phyloP scores from a whole-genome alignment of 345 rosid species.

The Salix arbutifolia region DNA sequence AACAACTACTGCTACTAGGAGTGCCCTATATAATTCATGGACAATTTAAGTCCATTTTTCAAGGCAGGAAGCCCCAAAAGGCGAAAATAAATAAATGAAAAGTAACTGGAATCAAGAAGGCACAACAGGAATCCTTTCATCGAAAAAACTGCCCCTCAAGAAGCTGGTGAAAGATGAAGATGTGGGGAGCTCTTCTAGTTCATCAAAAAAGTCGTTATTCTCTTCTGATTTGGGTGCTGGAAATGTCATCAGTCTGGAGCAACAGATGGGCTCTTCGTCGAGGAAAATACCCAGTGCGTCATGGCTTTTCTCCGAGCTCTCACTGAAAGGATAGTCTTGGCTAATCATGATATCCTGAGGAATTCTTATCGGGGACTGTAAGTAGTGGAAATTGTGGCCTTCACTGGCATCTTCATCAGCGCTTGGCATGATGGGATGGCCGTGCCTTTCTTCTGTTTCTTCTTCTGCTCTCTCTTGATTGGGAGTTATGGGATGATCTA shows the following conservation, averaged over 20 bases:
- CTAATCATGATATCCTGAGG: slow-evolving; percentile 32
- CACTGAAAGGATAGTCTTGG: slow-evolving; percentile 36
- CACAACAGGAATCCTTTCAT: slow-evolving; percentile 59
- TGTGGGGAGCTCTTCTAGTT: slow-evolving; percentile 62
- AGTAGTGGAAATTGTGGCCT: slow-evolving; percentile 40
- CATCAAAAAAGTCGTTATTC: slow-evolving; percentile 57
- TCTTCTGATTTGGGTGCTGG: slow-evolving; percentile 41
- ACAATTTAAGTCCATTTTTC: slow-evolving; percentile 25
- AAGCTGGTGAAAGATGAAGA: slow-evolving; percentile 44
- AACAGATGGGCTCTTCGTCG: slow-evolving; percentile 46
- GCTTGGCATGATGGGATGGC: slow-evolving; percentile 11
- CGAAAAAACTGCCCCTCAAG: slow-evolving; percentile 41
- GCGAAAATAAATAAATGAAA: background rate
- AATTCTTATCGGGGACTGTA: slow-evolving; percentile 31
- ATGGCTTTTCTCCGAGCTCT: slow-evolving; percentile 10
- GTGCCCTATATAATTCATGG: slow-evolving; percentile 13
- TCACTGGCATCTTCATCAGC: slow-evolving; percentile 26
- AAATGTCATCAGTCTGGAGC: slow-evolving; percentile 21
- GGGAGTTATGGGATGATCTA: slow-evolving; percentile 7
- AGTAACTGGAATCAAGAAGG: slow-evolving; percentile 40
- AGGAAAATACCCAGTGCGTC: slow-evolving; percentile 31
- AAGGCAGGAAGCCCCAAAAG: slow-evolving; percentile 10
- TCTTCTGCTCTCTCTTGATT: slow-evolving; percentile 21
- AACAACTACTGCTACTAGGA: background rate
- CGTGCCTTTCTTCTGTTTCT: slow-evolving; percentile 2